Evolutionary conservation across 2,329 filamentous ascomycete species (phyloP).

Genomic region (Scedosporium boydii): DNA sequence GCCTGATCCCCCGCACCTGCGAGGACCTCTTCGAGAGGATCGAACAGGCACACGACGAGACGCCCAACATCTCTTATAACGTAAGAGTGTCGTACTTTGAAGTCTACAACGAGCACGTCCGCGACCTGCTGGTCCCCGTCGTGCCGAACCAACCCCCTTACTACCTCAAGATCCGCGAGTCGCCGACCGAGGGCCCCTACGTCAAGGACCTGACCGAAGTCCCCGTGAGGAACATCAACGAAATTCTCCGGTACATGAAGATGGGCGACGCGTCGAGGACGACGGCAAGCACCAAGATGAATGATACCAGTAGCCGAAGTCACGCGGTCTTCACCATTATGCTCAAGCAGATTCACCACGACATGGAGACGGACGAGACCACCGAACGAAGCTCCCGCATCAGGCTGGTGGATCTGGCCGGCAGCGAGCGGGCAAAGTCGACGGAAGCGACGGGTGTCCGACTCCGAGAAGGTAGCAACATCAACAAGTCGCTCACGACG

Average conservation of each 20-base stretch:
- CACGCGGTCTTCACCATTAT: conserved; percentile 98
- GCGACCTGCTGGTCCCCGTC: conserved; percentile 77
- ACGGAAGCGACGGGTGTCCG: conserved; percentile 90
- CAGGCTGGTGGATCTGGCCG: conserved; percentile 86
- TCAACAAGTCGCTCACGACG: conserved; percentile 97
- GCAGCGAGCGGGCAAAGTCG: conserved; percentile 87
- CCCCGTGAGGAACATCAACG: conserved; percentile 74
- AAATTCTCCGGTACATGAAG: conserved; percentile 87
- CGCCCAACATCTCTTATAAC: conserved; percentile 89
- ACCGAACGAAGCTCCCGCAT: conserved; percentile 92
- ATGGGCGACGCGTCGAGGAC: conserved; percentile 82
- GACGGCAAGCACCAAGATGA: conserved; percentile 95
- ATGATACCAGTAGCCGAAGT: conserved; percentile 92
- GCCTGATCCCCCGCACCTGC: conserved; percentile 89
- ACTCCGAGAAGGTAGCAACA: conserved; percentile 90
- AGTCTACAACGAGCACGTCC: conserved; percentile 98
- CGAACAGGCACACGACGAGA: conserved; percentile 63
- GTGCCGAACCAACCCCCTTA: conserved; percentile 63
- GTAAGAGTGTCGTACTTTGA: conserved; percentile 98
- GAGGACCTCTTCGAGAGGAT: conserved; percentile 94
- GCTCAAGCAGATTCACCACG: conserved; percentile 95
- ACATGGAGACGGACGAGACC: conserved; percentile 93
- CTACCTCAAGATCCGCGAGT: conserved; percentile 96
- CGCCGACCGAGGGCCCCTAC: conserved; percentile 88
- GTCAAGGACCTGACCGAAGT: conserved; percentile 94